These are phyloP conservation scores for Pouteria campechiana DNA, from an alignment of 179 eudicot species.

Conservation along the genomic window DNA sequence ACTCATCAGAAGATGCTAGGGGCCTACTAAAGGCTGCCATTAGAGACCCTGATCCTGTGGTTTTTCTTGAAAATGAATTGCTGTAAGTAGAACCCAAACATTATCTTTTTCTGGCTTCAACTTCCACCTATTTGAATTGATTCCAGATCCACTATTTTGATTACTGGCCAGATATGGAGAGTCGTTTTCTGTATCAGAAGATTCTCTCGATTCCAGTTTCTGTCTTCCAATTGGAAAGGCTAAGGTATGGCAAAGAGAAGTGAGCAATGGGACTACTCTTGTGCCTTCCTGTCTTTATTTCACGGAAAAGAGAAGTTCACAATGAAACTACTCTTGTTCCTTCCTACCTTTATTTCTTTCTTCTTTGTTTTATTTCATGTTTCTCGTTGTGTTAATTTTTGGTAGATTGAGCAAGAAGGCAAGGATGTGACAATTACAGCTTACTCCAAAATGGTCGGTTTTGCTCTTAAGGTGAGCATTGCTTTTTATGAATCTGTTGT, in stretches of 20 bases:
- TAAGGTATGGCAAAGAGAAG: too few species aligned
- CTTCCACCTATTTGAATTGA: neutral
- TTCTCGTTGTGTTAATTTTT: neutral
- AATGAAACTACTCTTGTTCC: too few species aligned
- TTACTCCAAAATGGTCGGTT: constrained; percentile 18
- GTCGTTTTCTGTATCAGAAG: constrained; percentile 13
- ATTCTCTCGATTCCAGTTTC: constrained; percentile 9
- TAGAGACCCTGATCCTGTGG: constrained; percentile 20
- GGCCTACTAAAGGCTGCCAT: constrained; percentile 19
- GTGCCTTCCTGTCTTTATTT: neutral
- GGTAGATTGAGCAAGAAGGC: constrained; percentile 11
- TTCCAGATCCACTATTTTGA: neutral
- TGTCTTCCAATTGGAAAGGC: constrained; percentile 15
- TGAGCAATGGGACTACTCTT: too few species aligned
- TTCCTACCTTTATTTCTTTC: too few species aligned
- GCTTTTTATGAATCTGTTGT: too few species aligned
- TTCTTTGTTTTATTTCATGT: neutral
- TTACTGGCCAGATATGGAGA: constrained; percentile 13
- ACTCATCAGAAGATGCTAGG: constrained; percentile 16
- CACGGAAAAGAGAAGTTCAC: too few species aligned
- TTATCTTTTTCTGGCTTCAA: too few species aligned
- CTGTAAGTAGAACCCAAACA: constrained; percentile 15
- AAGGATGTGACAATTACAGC: constrained; percentile 16
- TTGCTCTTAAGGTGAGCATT: constrained; percentile 13
- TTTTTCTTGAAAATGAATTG: constrained; percentile 18